A percentile compares a stretch with the other conserved stretches of the same genome.
These are phyloP conservation scores for Blastobotrys peoriensis DNA, from an alignment of 805 yeast species.

Conservation along the genomic window DNA sequence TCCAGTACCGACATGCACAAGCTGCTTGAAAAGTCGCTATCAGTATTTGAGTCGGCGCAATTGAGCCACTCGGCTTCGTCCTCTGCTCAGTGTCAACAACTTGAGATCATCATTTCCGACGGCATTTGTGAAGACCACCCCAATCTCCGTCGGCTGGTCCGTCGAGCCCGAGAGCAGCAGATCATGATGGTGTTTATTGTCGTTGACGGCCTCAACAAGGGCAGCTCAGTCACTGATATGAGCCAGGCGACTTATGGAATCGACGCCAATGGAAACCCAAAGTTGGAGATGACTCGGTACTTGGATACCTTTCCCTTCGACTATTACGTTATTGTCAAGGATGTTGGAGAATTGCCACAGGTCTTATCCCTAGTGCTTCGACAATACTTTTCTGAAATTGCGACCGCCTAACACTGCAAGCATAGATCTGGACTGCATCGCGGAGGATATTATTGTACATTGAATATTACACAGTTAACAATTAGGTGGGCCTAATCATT, in stretches of 20 bases:
- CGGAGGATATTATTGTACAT: too few species aligned
- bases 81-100: constrained; percentile 59
- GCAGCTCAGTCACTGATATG: constrained; percentile 89
- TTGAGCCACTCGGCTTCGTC: constrained; percentile 29
- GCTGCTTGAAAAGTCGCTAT: constrained; percentile 65
- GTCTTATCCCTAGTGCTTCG: constrained; percentile 84
- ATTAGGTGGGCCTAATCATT: too few species aligned
- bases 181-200: constrained; percentile 94
- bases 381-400: constrained; percentile 81
- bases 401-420: constrained; percentile 26
- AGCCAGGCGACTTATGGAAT: constrained; percentile 74
- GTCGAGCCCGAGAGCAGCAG: constrained; percentile 85
- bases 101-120: constrained; percentile 88
- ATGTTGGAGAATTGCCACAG: constrained; percentile 84
- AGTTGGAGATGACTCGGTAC: constrained; percentile 72
- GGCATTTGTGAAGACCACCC: constrained; percentile 97
- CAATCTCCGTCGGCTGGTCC: constrained; percentile 71
- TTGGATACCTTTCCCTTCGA: constrained; percentile 95
- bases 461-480: too few species aligned
- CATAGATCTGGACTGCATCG: too few species aligned
- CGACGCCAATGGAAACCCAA: constrained; percentile 63
- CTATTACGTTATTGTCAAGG: constrained; percentile 87
- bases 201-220: constrained; percentile 76
- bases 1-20: constrained; percentile 75
- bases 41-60: constrained; percentile 59